Evolutionary conservation across 129 eudicot species (phyloP).

Genomic region (Lactuca saligna): DNA sequence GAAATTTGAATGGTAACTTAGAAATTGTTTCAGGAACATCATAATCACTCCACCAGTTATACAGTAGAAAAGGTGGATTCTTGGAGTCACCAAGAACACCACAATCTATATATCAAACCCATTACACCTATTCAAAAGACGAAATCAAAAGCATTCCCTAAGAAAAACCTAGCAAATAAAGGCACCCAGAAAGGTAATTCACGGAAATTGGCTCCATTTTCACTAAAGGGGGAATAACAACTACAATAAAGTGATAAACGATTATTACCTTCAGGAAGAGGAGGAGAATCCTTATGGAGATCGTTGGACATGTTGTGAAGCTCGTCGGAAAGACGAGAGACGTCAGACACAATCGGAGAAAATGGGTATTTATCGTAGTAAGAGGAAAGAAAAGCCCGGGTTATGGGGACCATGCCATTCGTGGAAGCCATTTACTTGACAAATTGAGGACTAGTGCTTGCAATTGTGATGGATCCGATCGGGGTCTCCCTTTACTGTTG

Average conservation of each 20-base stretch:
- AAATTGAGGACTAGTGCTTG: not conserved
- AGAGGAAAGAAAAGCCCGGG: constrained; percentile 68
- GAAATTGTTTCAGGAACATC: not conserved
- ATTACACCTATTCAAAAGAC: not conserved
- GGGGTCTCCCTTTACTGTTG: not conserved
- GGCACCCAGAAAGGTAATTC: not conserved
- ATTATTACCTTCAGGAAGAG: constrained; percentile 52
- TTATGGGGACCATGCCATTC: constrained; percentile 83
- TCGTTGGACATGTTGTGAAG: constrained; percentile 50
- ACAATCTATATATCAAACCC: not conserved
- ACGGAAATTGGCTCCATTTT: not conserved
- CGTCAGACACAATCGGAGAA: constrained; percentile 61
- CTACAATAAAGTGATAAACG: not conserved
- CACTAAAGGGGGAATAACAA: not conserved
- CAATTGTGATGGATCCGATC: constrained; percentile 12
- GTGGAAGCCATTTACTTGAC: constrained; percentile 56
- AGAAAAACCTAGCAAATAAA: not conserved
- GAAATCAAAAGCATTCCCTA: not conserved
- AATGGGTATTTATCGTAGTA: constrained; percentile 79
- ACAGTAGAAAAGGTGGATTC: constrained; percentile 7
- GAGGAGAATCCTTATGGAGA: constrained; percentile 30
- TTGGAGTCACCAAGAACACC: constrained; percentile 1
- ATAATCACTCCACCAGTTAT: constrained; percentile 2
- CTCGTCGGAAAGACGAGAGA: constrained; percentile 55
- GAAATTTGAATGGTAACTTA: not conserved